phyloP scores from a whole-genome alignment of 2,329 filamentous ascomycete genomes.

The Pezicula carpinea region DNA sequence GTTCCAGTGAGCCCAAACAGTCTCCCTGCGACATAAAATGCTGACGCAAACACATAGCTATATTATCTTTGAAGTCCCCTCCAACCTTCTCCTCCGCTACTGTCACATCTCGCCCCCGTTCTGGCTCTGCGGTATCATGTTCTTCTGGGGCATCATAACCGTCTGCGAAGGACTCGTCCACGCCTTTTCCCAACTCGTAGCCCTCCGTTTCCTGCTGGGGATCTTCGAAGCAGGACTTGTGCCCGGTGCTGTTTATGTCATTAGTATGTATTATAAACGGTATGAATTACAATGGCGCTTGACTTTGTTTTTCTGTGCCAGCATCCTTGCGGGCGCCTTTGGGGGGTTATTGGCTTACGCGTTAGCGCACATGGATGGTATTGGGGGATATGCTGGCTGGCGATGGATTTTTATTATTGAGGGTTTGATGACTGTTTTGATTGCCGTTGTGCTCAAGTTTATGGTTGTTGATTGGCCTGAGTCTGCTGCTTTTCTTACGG shows the following conservation, averaged over 20 bases:
- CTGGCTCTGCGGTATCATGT: slow-evolving; percentile 34
- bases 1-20: neutral
- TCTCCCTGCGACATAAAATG: neutral
- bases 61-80: slow-evolving; percentile 34
- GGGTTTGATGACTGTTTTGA: slow-evolving; percentile 18
- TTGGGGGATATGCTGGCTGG: slow-evolving; percentile 34
- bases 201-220: slow-evolving; percentile 31
- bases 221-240: slow-evolving; percentile 36
- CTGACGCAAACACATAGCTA: slow-evolving; percentile 6
- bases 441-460: slow-evolving; percentile 34
- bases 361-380: slow-evolving; percentile 40
- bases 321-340: slow-evolving; percentile 37
- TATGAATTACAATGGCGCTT: slow-evolving; percentile 44
- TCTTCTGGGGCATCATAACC: slow-evolving; percentile 40
- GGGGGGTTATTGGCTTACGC: slow-evolving; percentile 43
- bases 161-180: slow-evolving; percentile 31
- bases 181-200: slow-evolving; percentile 27
- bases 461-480: slow-evolving; percentile 43
- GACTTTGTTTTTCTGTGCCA: slow-evolving; percentile 37
- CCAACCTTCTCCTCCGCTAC: slow-evolving; percentile 24
- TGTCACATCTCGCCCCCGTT: slow-evolving; percentile 29
- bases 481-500: slow-evolving; percentile 36
- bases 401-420: slow-evolving; percentile 35
- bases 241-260: slow-evolving; percentile 35
- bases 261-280: slow-evolving; percentile 44